Percentiles rank a stretch among this genome's conserved stretches.
Evolutionary conservation across 1,284 basidiomycete genomes (phyloP).

Genomic region (Apiotrichum brassicae): DNA sequence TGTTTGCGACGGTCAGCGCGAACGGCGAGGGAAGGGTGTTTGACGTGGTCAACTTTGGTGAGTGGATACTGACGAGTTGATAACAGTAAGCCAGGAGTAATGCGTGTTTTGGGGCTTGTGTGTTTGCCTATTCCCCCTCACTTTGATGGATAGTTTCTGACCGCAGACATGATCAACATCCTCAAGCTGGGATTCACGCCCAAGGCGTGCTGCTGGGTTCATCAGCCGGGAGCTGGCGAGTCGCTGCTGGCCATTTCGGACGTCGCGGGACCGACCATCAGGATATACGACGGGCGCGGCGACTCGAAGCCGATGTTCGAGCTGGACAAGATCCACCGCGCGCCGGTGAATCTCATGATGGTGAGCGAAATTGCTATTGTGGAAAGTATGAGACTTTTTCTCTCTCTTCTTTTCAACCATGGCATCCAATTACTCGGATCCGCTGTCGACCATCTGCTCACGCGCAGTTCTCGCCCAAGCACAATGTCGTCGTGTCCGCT

Average conservation of each 20-base stretch:
- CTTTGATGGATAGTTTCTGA: too few species aligned
- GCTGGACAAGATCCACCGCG: slow-evolving; percentile 70
- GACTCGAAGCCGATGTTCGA: slow-evolving; percentile 68
- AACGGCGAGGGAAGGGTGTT: slow-evolving; percentile 87
- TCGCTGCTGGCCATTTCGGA: slow-evolving; percentile 88
- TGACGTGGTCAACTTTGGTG: slow-evolving; percentile 94
- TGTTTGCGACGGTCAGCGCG: slow-evolving; percentile 83
- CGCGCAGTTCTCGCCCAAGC: slow-evolving; percentile 75
- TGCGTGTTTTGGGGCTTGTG: too few species aligned
- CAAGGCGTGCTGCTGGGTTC: slow-evolving; percentile 87
- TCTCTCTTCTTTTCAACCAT: background rate
- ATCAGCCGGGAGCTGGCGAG: slow-evolving; percentile 77
- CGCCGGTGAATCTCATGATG: slow-evolving; percentile 82
- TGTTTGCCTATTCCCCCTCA: too few species aligned
- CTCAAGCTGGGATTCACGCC: slow-evolving; percentile 80
- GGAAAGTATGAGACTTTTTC: too few species aligned
- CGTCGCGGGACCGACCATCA: slow-evolving; percentile 63
- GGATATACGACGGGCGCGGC: slow-evolving; percentile 88
- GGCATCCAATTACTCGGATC: too few species aligned
- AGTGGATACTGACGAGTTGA: too few species aligned
- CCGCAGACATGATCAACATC: slow-evolving; percentile 95
- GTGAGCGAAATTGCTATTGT: too few species aligned
- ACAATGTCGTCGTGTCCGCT: slow-evolving; percentile 86
- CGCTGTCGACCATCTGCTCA: background rate
- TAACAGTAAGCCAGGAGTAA: too few species aligned